Evolutionary conservation across 768 basidiomycete species (phyloP).

Genomic region (Guyanaporus albipodus): DNA sequence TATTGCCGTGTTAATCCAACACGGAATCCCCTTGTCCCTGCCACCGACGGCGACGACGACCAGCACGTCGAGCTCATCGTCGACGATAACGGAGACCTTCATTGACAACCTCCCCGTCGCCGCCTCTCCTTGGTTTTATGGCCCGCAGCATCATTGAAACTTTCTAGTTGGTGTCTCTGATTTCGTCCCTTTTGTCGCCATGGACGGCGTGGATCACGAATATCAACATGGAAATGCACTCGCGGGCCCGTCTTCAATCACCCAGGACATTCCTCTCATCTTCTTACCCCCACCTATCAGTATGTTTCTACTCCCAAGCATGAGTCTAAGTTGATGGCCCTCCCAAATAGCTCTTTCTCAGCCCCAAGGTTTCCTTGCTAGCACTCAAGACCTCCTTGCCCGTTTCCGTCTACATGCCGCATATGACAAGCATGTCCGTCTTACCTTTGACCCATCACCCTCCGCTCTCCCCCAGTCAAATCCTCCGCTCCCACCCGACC

Average conservation of each 20-base stretch:
- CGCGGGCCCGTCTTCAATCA: conserved; percentile 54
- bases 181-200: conserved; percentile 23
- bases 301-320: conserved; percentile 19
- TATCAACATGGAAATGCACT: conserved; percentile 47
- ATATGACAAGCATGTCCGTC: conserved; percentile 82
- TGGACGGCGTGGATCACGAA: conserved; percentile 27
- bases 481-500: conserved; percentile 48
- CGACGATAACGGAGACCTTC: conserved; percentile 25
- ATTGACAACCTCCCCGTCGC: background rate
- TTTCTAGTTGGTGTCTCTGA: conserved; percentile 22
- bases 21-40: conserved; percentile 36
- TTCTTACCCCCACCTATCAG: conserved; percentile 33
- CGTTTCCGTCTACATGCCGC: conserved; percentile 67
- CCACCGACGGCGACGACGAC: conserved; percentile 31
- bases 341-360: conserved; percentile 30
- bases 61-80: conserved; percentile 27
- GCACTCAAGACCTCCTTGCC: conserved; percentile 76
- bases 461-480: conserved; percentile 30
- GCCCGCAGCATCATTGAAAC: conserved; percentile 8
- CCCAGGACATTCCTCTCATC: conserved; percentile 19
- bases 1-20: conserved; percentile 30
- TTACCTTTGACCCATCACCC: conserved; percentile 33
- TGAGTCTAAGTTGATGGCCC: conserved; percentile 12
- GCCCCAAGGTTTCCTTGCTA: conserved; percentile 47
- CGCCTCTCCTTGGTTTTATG: conserved; percentile 12